A percentile compares a stretch with the other conserved stretches of the same genome.
Evolutionary conservation across 208 protist genomes (phyloP).

Genomic region (Tritrichomonas foetus): DNA sequence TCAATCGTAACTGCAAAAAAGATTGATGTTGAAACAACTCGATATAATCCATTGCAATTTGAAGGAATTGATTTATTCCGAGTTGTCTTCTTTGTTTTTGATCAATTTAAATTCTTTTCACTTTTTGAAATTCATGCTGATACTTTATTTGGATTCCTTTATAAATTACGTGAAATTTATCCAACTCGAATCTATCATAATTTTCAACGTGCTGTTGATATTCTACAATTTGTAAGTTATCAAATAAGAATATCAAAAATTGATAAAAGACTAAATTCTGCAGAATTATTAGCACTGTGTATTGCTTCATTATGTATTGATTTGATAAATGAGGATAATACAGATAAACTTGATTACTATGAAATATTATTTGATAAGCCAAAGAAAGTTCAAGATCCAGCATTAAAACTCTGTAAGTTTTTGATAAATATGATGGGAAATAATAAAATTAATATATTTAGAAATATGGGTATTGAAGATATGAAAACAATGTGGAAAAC

Average conservation of each 20-base stretch:
- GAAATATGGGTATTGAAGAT: too few relatives aligned
- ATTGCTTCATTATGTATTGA: constrained; percentile 85
- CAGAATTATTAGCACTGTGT: constrained; percentile 74
- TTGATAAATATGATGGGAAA: constrained; percentile 62
- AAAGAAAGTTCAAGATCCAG: constrained; percentile 69
- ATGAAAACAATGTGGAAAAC: too few relatives aligned
- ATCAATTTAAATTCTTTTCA: constrained; percentile 34
- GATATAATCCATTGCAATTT: neutral
- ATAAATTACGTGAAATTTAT: constrained; percentile 38
- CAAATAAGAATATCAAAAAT: constrained; percentile 56
- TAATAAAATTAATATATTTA: too few relatives aligned
- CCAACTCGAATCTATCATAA: constrained; percentile 66
- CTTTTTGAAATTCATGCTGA: constrained; percentile 15
- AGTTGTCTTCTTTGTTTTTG: constrained; percentile 35
- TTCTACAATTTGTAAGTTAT: constrained; percentile 60
- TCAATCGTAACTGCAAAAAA: neutral
- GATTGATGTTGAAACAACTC: neutral
- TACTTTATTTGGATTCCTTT: constrained; percentile 26
- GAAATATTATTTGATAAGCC: constrained; percentile 85
- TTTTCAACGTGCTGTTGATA: constrained; percentile 64
- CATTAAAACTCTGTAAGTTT: constrained; percentile 62
- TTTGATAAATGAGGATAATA: too few relatives aligned
- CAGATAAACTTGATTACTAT: constrained; percentile 86
- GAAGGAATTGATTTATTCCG: constrained; percentile 4
- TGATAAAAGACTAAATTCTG: constrained; percentile 54